Evolutionary conservation across 2,329 filamentous ascomycete species (phyloP), one percentile per base, ranked within the genome.

Genomic region (Graphium sp.): DNA sequence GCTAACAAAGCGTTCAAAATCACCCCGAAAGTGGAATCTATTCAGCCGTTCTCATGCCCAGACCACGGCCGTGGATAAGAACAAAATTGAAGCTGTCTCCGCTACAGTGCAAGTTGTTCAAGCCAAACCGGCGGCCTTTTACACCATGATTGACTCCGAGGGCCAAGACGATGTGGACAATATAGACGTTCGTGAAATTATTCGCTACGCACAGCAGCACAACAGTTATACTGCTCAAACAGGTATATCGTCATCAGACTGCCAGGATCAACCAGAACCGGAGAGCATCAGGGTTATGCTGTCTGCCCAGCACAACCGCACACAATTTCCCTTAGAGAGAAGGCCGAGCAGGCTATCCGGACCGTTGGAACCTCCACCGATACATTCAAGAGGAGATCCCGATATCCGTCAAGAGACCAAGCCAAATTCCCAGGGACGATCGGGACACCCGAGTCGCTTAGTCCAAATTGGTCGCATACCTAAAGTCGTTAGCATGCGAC

Each of bases 381-480:
- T n/a, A n/a, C n/a, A n/a, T n/a, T n/a, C n/a, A n/a, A n/a, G n/a
- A n/a, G n/a, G n/a, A n/a, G n/a, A n/a, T n/a, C n/a, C n/a, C n/a
- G n/a, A n/a, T n/a, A n/a, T n/a, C n/a, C n/a, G n/a, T n/a, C 18
- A 27, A 18, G 16, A 24, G 7, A 18, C 16, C 6, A 8, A 13
- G 7, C 9, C 29, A 6, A 6, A 19, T 5, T 12, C 16, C 7
- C 19, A n/a, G n/a, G n/a, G n/a, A n/a, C n/a, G n/a, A n/a, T n/a
- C 34, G 16, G 38, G 35, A 8, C 39, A 43, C 17, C 48, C 45
- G 6, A 80, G 71, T 43, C 66, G 84, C 32, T 56, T 92, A 12
- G 71, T 74, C 17, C 82, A 87, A 39, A 74, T 93, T 26, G 85
- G 84, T 7, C 71, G 85, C 11, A 93, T 93, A 29, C 85, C 85